Percentiles rank a stretch among this genome's conserved stretches.
Conservation (phyloP, 768 basidiomycete species). For the Tricholoma terreum region DNA sequence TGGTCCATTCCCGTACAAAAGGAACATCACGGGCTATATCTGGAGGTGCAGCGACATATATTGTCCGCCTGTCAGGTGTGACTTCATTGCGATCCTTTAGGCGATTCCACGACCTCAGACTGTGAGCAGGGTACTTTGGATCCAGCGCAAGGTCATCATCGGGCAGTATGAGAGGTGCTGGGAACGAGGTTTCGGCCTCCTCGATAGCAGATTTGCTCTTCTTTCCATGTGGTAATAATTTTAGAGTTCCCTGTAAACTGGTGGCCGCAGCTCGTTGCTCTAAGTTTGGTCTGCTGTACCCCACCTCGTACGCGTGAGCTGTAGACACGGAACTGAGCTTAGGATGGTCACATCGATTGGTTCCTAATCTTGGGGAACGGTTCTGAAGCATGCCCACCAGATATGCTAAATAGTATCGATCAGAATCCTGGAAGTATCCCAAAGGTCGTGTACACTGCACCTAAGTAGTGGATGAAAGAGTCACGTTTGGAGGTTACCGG, state of each 20-base stretch:
- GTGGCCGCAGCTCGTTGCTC: conserved; percentile 8
- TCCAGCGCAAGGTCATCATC: conserved; percentile 32
- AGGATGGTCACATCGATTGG: conserved; percentile 1
- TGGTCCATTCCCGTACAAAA: conserved; percentile 24
- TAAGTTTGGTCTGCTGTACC: not conserved
- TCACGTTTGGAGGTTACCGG: not conserved
- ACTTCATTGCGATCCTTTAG: conserved; percentile 31
- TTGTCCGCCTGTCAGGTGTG: conserved; percentile 20
- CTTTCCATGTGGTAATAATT: not conserved
- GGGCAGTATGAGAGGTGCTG: conserved; percentile 32
- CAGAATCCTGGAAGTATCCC: not conserved
- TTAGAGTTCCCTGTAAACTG: not conserved
- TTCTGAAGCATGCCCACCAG: not conserved
- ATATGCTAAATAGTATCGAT: not conserved
- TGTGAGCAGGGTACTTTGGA: conserved; percentile 32
- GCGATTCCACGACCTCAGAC: conserved; percentile 27
- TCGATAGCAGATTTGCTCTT: not conserved
- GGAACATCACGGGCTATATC: conserved; percentile 17
- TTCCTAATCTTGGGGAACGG: not conserved
- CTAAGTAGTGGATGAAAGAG: not conserved
- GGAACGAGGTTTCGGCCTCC: conserved; percentile 18
- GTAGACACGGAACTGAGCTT: conserved; percentile 4
- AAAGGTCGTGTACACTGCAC: not conserved
- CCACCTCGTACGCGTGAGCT: not conserved
- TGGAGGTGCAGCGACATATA: conserved; percentile 33